Percentiles rank a stretch among this genome's conserved stretches.
Evolutionary conservation across 2,329 filamentous ascomycete genomes (phyloP).

Genomic region (Tolypocladium ophioglossoides): DNA sequence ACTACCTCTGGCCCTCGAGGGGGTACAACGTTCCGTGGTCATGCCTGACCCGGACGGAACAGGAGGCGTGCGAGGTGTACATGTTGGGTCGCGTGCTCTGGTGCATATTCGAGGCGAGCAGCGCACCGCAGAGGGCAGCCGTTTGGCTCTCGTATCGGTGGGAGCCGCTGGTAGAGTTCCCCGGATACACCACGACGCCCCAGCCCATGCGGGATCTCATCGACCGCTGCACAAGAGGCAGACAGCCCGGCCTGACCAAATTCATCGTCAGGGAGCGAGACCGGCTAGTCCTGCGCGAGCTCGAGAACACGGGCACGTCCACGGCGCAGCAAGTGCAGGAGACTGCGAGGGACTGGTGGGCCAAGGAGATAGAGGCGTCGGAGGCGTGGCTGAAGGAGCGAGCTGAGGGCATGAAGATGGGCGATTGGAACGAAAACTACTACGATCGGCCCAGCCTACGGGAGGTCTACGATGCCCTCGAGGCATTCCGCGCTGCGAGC

Average conservation of each 20-base stretch:
- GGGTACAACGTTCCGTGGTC: constrained; percentile 49
- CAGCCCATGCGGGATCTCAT: constrained; percentile 34
- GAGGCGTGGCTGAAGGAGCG: constrained; percentile 35
- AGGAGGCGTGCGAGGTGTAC: constrained; percentile 49
- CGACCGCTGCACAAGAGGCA: constrained; percentile 39
- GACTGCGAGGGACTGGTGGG: constrained; percentile 37
- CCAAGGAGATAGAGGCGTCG: constrained; percentile 32
- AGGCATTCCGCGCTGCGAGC: constrained; percentile 9
- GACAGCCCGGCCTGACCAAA: constrained; percentile 31
- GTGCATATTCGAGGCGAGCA: constrained; percentile 52
- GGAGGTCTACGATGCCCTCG: constrained; percentile 27
- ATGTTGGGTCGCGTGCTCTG: constrained; percentile 52
- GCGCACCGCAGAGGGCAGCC: constrained; percentile 44
- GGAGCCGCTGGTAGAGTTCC: constrained; percentile 47
- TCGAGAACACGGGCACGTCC: constrained; percentile 19
- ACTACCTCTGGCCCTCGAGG: constrained; percentile 33
- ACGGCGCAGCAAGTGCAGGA: constrained; percentile 23
- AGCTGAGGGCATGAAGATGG: constrained; percentile 24
- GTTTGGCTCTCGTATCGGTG: constrained; percentile 49
- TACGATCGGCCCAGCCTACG: constrained; percentile 35
- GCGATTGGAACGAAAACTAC: constrained; percentile 39
- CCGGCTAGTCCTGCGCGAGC: constrained; percentile 31
- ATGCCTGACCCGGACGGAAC: constrained; percentile 37
- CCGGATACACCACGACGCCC: constrained; percentile 38
- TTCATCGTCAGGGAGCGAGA: constrained; percentile 33